Percentiles rank a stretch among this genome's conserved stretches.
These are phyloP conservation scores for Bruguiera parviflora DNA, from an alignment of 345 rosid genomes.

Conservation along the genomic window DNA sequence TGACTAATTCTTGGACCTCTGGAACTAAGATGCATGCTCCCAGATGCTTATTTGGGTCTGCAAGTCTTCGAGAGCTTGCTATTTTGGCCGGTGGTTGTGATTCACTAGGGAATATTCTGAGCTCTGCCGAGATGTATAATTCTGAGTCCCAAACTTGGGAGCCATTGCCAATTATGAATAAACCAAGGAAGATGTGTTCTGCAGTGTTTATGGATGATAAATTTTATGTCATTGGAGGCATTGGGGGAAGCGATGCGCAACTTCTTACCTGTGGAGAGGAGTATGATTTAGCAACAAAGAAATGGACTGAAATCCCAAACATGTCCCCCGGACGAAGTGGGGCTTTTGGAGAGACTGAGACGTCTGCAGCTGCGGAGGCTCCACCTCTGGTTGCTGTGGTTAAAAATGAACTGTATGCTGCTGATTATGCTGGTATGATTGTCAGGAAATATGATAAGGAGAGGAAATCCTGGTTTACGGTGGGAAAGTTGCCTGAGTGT, in stretches of 20 bases:
- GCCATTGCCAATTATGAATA: conserved; percentile 68
- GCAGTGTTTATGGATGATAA: conserved; percentile 89
- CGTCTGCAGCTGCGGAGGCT: conserved; percentile 68
- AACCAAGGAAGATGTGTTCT: conserved; percentile 86
- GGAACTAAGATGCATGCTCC: conserved; percentile 78
- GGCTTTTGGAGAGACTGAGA: conserved; percentile 38
- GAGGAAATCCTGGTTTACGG: conserved; percentile 47
- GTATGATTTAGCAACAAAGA: conserved; percentile 62
- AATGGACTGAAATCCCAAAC: conserved; percentile 72
- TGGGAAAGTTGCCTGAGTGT: conserved; percentile 81
- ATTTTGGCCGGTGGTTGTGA: conserved; percentile 90
- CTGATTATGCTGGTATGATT: conserved; percentile 79
- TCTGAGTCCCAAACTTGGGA: conserved; percentile 69
- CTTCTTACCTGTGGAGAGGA: conserved; percentile 80
- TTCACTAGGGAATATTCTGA: conserved; percentile 51
- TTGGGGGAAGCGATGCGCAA: conserved; percentile 46
- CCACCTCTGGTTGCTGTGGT: conserved; percentile 93
- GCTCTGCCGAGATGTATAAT: conserved; percentile 80
- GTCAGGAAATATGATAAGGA: conserved; percentile 71
- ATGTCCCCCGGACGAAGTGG: conserved; percentile 69
- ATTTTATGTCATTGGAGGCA: conserved; percentile 88
- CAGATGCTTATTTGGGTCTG: conserved; percentile 91
- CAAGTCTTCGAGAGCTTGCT: conserved; percentile 79
- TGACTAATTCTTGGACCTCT: conserved; percentile 76
- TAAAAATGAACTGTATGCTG: conserved; percentile 71